A percentile compares a stretch with the other conserved stretches of the same genome.
Evolutionary conservation across 2,329 filamentous ascomycete species (phyloP).

Genomic region (Sporothrix euskadiensis): DNA sequence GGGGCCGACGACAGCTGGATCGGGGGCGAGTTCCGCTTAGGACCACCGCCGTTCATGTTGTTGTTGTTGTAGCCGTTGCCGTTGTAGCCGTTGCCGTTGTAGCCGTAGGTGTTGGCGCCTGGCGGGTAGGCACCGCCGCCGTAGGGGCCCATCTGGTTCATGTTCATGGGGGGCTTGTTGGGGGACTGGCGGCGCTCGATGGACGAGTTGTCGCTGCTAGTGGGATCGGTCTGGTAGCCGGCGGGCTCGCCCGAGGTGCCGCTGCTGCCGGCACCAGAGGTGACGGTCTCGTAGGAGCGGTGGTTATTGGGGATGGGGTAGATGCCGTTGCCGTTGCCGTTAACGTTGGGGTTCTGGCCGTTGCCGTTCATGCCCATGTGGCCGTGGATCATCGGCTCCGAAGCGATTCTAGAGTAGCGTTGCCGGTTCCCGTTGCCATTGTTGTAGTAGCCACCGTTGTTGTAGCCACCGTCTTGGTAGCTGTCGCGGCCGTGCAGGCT

Average conservation of each 20-base stretch:
- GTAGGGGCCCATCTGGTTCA: slow-evolving; percentile 40
- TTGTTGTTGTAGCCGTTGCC: not conserved
- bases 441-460: slow-evolving; percentile 37
- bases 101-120: slow-evolving; percentile 2
- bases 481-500: slow-evolving; percentile 41
- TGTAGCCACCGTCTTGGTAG: slow-evolving; percentile 43
- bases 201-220: slow-evolving; percentile 88
- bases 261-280: slow-evolving; percentile 71
- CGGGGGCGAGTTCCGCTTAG: slow-evolving; percentile 18
- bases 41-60: slow-evolving; percentile 17
- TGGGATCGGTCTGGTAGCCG: slow-evolving; percentile 80
- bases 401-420: slow-evolving; percentile 46
- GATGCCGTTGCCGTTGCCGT: slow-evolving; percentile 45
- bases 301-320: slow-evolving; percentile 65
- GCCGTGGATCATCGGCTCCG: slow-evolving; percentile 49
- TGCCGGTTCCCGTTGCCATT: slow-evolving; percentile 37
- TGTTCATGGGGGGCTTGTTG: slow-evolving; percentile 32
- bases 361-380: slow-evolving; percentile 37
- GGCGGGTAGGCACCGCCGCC: slow-evolving; percentile 39
- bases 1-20: slow-evolving; percentile 23
- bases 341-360: slow-evolving; percentile 42
- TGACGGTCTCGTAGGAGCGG: slow-evolving; percentile 83
- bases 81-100: slow-evolving; percentile 10
- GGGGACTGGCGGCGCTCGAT: slow-evolving; percentile 61
- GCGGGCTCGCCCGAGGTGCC: slow-evolving; percentile 72